Conservation (phyloP, 352 stramenopile genomes). For the Phytophthora sp. region DNA sequence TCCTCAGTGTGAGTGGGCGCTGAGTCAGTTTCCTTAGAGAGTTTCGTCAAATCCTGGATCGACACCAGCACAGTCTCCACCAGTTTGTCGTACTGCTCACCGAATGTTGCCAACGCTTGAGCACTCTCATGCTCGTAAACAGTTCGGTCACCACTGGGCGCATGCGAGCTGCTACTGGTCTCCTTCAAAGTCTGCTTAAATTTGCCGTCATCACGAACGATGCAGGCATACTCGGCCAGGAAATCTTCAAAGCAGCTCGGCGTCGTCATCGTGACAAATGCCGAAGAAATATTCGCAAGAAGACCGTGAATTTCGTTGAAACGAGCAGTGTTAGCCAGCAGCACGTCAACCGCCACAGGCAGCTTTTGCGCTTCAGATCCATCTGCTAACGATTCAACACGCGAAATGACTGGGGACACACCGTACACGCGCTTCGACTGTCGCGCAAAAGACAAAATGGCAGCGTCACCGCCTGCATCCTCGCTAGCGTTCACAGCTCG, state of each 20-base stretch:
- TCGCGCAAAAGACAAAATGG: conserved; percentile 63
- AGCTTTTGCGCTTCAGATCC: conserved; percentile 13
- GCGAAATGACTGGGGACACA: conserved; percentile 55
- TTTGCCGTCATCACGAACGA: conserved; percentile 41
- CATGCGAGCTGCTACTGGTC: neutral
- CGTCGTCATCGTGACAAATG: conserved; percentile 37
- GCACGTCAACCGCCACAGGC: conserved; percentile 36
- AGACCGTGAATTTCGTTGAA: conserved; percentile 45
- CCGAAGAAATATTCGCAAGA: conserved; percentile 31
- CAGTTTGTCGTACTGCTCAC: conserved; percentile 66
- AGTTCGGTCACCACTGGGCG: neutral
- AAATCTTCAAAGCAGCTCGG: conserved; percentile 49
- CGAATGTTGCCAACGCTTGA: conserved; percentile 50
- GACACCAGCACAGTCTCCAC: conserved; percentile 79
- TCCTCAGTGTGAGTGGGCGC: conserved; percentile 4
- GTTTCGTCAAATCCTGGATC: conserved; percentile 82
- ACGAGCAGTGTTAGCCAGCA: conserved; percentile 40
- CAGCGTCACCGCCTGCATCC: conserved; percentile 49
- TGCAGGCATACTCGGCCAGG: conserved; percentile 28
- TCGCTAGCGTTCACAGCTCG: conserved; percentile 53
- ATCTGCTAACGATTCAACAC: neutral
- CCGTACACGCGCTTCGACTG: conserved; percentile 65
- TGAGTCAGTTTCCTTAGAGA: conserved; percentile 34
- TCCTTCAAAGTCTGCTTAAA: conserved; percentile 43
- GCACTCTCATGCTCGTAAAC: conserved; percentile 24